phyloP scores from a whole-genome alignment of 2,329 filamentous ascomycete genomes.

The Colletotrichum kahawae region DNA sequence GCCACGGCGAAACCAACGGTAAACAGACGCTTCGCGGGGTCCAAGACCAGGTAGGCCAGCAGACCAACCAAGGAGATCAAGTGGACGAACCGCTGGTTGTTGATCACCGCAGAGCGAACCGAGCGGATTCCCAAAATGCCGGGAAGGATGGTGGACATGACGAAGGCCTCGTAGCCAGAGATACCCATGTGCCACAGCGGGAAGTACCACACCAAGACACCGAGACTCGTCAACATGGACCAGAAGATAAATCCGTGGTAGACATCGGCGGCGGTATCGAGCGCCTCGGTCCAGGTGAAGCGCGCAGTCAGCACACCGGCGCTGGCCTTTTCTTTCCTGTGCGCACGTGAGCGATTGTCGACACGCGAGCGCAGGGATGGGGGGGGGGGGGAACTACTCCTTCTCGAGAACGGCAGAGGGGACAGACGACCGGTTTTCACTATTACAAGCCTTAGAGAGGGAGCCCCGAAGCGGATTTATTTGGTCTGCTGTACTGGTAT shows the following conservation, averaged over 20 bases:
- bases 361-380: background rate
- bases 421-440: slow-evolving; percentile 52
- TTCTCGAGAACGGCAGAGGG: slow-evolving; percentile 67
- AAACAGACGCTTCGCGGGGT: slow-evolving; percentile 79
- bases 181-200: slow-evolving; percentile 99
- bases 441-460: slow-evolving; percentile 48
- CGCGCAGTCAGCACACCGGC: slow-evolving; percentile 71
- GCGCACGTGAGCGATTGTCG: background rate
- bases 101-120: slow-evolving; percentile 70
- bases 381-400: slow-evolving; percentile 66
- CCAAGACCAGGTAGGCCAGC: slow-evolving; percentile 75
- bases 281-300: slow-evolving; percentile 75
- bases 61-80: slow-evolving; percentile 80
- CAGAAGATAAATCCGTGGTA: slow-evolving; percentile 97
- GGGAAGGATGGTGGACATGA: slow-evolving; percentile 85
- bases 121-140: slow-evolving; percentile 75
- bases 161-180: slow-evolving; percentile 89
- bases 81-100: slow-evolving; percentile 74
- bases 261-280: slow-evolving; percentile 86
- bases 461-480: slow-evolving; percentile 32
- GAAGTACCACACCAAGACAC: slow-evolving; percentile 95
- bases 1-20: slow-evolving; percentile 80
- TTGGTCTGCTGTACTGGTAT: slow-evolving; percentile 36
- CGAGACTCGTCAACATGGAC: slow-evolving; percentile 90
- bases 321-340: slow-evolving; percentile 77